Conservation (phyloP, 1,284 basidiomycete genomes). For the Ustilago cynodontis region DNA sequence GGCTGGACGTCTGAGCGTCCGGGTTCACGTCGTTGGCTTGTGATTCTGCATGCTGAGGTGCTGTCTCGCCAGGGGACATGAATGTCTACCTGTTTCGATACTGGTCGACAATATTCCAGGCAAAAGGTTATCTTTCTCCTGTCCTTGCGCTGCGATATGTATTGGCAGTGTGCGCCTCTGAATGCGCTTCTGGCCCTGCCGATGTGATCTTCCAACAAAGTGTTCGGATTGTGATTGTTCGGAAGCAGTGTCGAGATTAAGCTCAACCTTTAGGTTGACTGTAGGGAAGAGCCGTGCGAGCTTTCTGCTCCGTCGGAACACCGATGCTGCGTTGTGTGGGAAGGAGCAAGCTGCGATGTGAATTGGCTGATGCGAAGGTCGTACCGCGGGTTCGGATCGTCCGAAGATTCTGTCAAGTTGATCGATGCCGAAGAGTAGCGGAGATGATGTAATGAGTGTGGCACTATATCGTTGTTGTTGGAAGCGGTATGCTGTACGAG, state of each 20-base stretch:
- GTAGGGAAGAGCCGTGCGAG: neutral
- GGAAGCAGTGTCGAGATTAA: neutral
- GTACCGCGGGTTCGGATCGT: neutral
- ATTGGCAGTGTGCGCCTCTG: conserved; percentile 2
- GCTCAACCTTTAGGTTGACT: neutral
- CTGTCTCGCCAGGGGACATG: conserved; percentile 38
- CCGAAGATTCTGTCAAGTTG: neutral
- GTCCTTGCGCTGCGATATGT: neutral
- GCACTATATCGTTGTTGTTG: neutral
- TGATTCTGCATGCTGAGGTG: conserved; percentile 34
- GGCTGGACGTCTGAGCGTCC: conserved; percentile 9
- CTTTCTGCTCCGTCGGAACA: conserved; percentile 19
- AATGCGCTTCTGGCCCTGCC: conserved; percentile 1
- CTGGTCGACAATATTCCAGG: neutral
- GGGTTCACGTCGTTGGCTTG: conserved; percentile 32
- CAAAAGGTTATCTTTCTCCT: neutral
- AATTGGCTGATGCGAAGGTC: conserved; percentile 3
- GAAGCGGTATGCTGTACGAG: neutral
- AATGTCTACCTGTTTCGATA: conserved; percentile 21
- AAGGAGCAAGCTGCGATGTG: neutral
- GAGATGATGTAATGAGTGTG: neutral
- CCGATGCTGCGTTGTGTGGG: neutral
- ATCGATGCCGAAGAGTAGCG: neutral
- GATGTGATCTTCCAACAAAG: neutral
- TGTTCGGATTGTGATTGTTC: neutral